Evolutionary conservation across 306 rosid genomes (phyloP), one percentile per base, ranked within the genome.

Genomic region (Hippophae gyantsensis): DNA sequence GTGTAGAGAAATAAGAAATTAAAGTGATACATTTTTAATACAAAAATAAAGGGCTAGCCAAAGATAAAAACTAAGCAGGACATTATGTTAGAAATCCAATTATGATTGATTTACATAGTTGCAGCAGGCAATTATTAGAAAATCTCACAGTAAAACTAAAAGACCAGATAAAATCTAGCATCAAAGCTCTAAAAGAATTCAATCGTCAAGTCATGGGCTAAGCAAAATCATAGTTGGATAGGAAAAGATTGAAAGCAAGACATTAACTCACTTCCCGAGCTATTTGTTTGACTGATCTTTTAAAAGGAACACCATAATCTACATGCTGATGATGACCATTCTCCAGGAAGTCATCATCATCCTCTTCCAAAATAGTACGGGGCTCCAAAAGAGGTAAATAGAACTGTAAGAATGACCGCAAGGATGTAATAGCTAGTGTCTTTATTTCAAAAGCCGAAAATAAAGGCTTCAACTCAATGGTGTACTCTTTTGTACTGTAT

Each of bases 341-440:
- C 5, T 48, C 69, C 13, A 76, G 63, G 63, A 80, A 83, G 63
- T 87, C 85, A 44, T 77, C 88, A 32, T 86, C 89, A 42, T 83
- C 92, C 11, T 81, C 88, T 64, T 85, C 95, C 76, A 78, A 69
- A 56, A 71, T 78, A 41, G 89, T 50, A 54, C 48, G 93, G 57
- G 88, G 86, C 77, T 92, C 96, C 84, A 85, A 43, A 63, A 80
- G 95, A 70, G 95, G 96, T 77, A 85, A 80, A 70, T 81, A 88
- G 63, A 78, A 80, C 83, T 78, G 55, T 60, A 87, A 56, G 63
- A 92, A 78, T 7, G 93, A 81, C 75, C 95, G 85, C 57, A 92
- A 3, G 57, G 89, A 66, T 8, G 89, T 88, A 58, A 83, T 23
- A 42, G 78, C 72, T 25, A 92, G 54, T 12, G 83, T 11, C 62